Base-by-base conservation (phyloP, 257 asterid species). In the Penstemon newberryi region DNA sequence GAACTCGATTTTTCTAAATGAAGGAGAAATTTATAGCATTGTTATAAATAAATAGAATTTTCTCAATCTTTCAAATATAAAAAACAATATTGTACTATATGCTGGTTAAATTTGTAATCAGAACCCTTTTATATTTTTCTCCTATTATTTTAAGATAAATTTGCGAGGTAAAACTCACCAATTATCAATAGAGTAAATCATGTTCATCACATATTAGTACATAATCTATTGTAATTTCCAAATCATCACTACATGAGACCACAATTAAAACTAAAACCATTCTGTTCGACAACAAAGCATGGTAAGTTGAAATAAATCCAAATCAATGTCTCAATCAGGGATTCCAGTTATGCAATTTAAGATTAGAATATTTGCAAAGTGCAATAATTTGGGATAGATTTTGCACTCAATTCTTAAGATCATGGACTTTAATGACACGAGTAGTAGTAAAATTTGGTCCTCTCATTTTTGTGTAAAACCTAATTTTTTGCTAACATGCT, bases 311-410 rank as follows among this genome's bases (percentile, higher is more conserved):
- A 79, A 67, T 70, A 71, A 66, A 47, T 76, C 80, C 71, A 74
- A 72, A 75, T 79, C 80, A 70, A 63, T 77, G 86, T 84, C 83
- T 73, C 79, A 72, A 75, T 80, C 80, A 80, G 75, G 73, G 69
- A 59, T 84, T 77, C 85, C 75, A 78, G 78, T 69, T 74, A 69
- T 72, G 62, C 76, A 68, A 56, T 79, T 25, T 60, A 69, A 72
- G 45, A 72, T 52, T 57, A 73, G 5, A 68, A 56, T 7, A 65
- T 33, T 43, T 41, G 70, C 57, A n/a, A 51, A 66, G 63, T 79
- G 82, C 79, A 75, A 87, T 83, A 47, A 84, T 87, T 77, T 75
- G 79, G 79, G 67, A 40, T 78, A 74, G 86, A 82, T 85, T 81
- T 86, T 76, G 87, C 82, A 77, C 78, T 81, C 67, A 67, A 13